Base-by-base conservation (phyloP, 1,284 basidiomycete species). In the Puccinia coronata region DNA sequence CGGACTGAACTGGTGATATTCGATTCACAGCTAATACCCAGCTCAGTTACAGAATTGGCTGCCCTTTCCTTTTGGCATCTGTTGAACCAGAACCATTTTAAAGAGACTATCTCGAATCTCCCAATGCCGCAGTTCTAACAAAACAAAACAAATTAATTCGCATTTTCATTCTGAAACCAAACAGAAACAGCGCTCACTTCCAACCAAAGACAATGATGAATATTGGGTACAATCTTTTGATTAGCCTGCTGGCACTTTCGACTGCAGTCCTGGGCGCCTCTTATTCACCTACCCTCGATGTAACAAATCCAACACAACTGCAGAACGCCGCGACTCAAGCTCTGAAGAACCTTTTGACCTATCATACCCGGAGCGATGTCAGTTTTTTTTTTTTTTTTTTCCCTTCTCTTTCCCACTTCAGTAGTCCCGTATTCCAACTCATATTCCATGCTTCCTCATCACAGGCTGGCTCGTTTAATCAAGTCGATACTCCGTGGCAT, bases 291-390 rank as follows among this genome's bases (percentile, higher is more conserved):
- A 49, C 79, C 8, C 28, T 80, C 28, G 57, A 80, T 23, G 16
- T 73, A 28, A 80, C 31, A 20, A 67, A 80, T 65, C 18, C 41
- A 4, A 28, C 39, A 16, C 39, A 47, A 72, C 70, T 80, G 12
- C 25, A 9, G 36, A 14, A 53, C 25, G 79, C 79, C 43, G 47
- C 79, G 12, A 55, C 47, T 18, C 28, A 34, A 25, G 69, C 79
- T 23, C 70, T 80, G 14, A 61, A 80, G 59, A 80, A 80, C 36
- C 59, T 80, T 12, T 34, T 80, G 67, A 59, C n/a, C 23, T 80
- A 71, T 55, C 57, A 59, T 43, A 6, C 23, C 18, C 34, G 36
- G 2, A 77, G 41, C 16, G 57, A 47, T 36, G 55, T 36, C 6
- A 59, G 36, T 28, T 16, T 51, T 51, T 49, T 34, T 23, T 14